Evolutionary conservation across 257 asterid species (phyloP), one percentile per base, ranked within the genome.

Genomic region (Capsicum rhomboideum): DNA sequence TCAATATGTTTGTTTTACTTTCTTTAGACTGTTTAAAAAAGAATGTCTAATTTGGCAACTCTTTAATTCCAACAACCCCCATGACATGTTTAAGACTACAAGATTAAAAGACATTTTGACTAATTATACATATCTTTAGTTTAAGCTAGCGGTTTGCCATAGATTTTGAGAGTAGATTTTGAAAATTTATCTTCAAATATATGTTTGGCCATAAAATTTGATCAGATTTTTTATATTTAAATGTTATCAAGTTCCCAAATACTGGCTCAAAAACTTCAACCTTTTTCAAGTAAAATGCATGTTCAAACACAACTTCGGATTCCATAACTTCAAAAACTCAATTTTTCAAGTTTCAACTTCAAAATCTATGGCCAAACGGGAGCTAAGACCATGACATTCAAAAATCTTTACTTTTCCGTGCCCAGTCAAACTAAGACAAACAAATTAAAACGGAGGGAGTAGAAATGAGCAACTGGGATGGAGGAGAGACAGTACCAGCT

Each of bases 401-500:
- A 13, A 63, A 28, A n/a, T 28, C 18, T 63, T 64, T 64, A 29
- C 4, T 64, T 64, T 64, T 16, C 46, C 44, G 14, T 29, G 21
- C 6, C 4, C 74, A 29, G 13, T 29, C 74, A 66, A 64, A 29
- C 21, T 66, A 66, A 29, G 44, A 29, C 21, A 16, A 66, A 66
- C 74, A 66, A 66, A 66, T 66, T 64, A 11, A 17, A 64, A 64
- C 1, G 1, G 23, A 66, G 21, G 46, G 23, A 29, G 21, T 17
- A 14, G 8, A 21, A 69, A 69, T 17, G 54, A 18, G 50, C 28
- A 69, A 69, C 18, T 69, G 59, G 59, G 21, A 21, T 4, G 54
- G 49, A 44, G 54, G 59, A 81, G 71, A 72, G 58, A 55, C 83
- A 82, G 64, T 89, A 95, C 99, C 94, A 93, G 91, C 93, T 95